A percentile compares a stretch with the other conserved stretches of the same genome.
Conservation (phyloP, 352 stramenopile genomes). For the Blastocystis sp. region DNA sequence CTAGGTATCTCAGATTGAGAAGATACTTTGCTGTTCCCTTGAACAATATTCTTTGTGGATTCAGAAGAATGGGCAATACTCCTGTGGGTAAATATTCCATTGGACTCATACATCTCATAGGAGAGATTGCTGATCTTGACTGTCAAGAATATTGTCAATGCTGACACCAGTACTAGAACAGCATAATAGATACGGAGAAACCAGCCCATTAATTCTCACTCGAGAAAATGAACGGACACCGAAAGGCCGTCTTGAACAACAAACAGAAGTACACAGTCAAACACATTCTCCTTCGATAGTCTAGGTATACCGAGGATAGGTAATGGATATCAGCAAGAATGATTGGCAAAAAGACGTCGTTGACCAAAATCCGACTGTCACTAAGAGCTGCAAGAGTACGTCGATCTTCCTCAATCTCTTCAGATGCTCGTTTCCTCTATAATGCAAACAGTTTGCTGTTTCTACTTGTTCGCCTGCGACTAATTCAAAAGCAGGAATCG, state of each 20-base stretch:
- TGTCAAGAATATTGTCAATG: not conserved
- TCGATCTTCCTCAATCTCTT: conserved; percentile 11
- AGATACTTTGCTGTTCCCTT: not conserved
- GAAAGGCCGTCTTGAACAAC: conserved; percentile 16
- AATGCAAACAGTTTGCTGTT: not conserved
- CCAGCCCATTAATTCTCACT: not conserved
- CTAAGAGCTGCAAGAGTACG: not conserved
- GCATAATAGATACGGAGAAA: conserved; percentile 47
- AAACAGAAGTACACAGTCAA: not conserved
- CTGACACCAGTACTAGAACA: not conserved
- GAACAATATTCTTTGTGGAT: not conserved
- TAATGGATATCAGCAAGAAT: conserved; percentile 41
- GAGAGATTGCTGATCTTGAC: conserved; percentile 6
- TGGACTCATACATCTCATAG: not conserved
- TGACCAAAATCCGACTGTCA: not conserved
- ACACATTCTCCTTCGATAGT: conserved; percentile 12
- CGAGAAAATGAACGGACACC: not conserved
- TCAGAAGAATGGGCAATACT: not conserved
- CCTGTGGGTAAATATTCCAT: not conserved
- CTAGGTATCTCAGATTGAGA: not conserved
- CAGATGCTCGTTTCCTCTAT: conserved; percentile 27
- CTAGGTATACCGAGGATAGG: not conserved
- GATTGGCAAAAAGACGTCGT: conserved; percentile 10
- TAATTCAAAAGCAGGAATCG: not conserved
- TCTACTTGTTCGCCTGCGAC: not conserved